A percentile compares a stretch with the other conserved stretches of the same genome.
phyloP scores from a whole-genome alignment of 345 rosid species.

The Ceriops tagal region DNA sequence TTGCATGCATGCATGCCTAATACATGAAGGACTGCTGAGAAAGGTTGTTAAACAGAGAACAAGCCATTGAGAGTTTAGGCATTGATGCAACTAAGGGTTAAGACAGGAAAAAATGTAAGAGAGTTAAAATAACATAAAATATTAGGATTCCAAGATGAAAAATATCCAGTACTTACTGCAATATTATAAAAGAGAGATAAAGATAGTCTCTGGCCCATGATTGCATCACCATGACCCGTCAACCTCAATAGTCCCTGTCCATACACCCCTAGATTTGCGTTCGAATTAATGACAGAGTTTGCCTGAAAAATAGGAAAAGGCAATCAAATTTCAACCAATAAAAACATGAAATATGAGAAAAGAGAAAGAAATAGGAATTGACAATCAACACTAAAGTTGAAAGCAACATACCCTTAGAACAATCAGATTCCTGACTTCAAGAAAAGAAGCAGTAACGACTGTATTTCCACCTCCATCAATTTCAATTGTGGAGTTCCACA shows the following conservation, averaged over 20 bases:
- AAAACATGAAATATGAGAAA: background rate
- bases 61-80: background rate
- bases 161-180: conserved; percentile 56
- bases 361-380: background rate
- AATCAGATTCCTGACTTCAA: conserved; percentile 95
- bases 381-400: conserved; percentile 6
- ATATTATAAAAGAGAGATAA: conserved; percentile 90
- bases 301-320: conserved; percentile 51
- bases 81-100: background rate
- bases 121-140: background rate
- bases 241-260: conserved; percentile 87
- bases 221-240: conserved; percentile 85
- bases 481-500: conserved; percentile 92
- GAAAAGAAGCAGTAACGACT: conserved; percentile 73
- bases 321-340: conserved; percentile 17
- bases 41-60: background rate
- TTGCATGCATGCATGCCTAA: background rate
- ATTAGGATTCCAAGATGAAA: background rate
- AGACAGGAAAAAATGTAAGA: background rate
- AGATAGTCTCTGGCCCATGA: conserved; percentile 89
- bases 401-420: conserved; percentile 73
- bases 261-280: conserved; percentile 78
- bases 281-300: conserved; percentile 75
- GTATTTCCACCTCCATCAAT: conserved; percentile 95
- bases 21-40: background rate